phyloP scores from a whole-genome alignment of 2,329 filamentous ascomycete genomes.

The Alternaria gansuensis region DNA sequence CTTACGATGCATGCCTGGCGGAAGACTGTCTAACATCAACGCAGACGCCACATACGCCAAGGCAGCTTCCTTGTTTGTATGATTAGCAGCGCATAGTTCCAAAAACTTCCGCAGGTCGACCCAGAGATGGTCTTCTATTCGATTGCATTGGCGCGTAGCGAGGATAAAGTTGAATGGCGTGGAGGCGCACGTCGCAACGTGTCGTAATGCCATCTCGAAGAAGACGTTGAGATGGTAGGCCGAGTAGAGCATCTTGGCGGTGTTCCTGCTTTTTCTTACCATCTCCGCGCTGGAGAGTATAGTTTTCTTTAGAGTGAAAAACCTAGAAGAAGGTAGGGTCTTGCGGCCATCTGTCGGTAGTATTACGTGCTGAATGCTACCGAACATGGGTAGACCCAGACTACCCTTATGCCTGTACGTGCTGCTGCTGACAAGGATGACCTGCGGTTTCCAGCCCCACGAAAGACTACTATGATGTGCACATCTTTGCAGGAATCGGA shows the following conservation, averaged over 20 bases:
- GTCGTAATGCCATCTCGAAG: conserved; percentile 19
- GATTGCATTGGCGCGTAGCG: conserved; percentile 14
- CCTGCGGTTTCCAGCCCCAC: conserved; percentile 10
- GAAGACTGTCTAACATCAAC: conserved; percentile 18
- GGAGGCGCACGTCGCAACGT: conserved; percentile 9
- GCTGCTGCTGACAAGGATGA: conserved; percentile 24
- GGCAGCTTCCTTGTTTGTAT: conserved; percentile 13
- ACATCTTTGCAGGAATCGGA: conserved; percentile 18
- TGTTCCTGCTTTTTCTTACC: conserved; percentile 16
- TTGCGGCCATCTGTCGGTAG: conserved; percentile 7
- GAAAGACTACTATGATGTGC: not conserved
- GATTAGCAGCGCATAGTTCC: conserved; percentile 7
- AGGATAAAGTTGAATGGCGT: conserved; percentile 19
- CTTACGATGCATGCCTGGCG: conserved; percentile 24
- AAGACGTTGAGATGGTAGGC: conserved; percentile 20
- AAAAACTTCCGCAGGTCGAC: conserved; percentile 17
- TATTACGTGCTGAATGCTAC: conserved; percentile 4
- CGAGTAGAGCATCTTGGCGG: conserved; percentile 20
- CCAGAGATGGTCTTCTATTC: conserved; percentile 16
- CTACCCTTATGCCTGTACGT: conserved; percentile 3
- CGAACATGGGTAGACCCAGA: conserved; percentile 1
- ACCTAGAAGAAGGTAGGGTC: conserved; percentile 3
- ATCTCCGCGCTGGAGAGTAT: conserved; percentile 11
- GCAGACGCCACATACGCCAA: conserved; percentile 17
- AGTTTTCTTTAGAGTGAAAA: conserved; percentile 14